Base-by-base conservation (phyloP, 257 asterid genomes). In the Paraleonurus japonicus region DNA sequence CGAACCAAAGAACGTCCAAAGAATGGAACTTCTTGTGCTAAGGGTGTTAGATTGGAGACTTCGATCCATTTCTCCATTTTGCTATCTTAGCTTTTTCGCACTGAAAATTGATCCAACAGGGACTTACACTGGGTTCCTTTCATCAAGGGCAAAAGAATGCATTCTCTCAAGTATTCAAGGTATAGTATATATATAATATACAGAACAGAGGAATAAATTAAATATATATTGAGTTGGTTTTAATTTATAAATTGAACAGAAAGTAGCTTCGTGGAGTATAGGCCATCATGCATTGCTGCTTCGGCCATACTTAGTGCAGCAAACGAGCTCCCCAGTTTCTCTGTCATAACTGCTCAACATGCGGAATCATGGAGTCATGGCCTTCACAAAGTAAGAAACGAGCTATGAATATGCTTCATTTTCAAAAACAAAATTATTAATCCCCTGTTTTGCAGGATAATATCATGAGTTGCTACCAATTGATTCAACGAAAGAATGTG, bases 231-330 rank as follows among this genome's bases (percentile, higher is more conserved):
- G 11, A 2, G 11, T 37, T 37, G 45, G 11, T 37, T 37, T 37
- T 17, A 32, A 20, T 35, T 72, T 11, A n/a, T 51, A 77, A 53
- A 69, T 73, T 33, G 67, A 74, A 62, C 82, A 93, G 98, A 87
- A 65, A 78, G 83, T 28, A 85, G 90, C 76, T 85, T 93, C 75
- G 82, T 86, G 20, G 92, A 86, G 82, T 90, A 86, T 64, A 70
- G 87, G 84, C 97, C 98, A 78, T 93, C 98, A 64, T 93, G 97
- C 88, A 82, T 87, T 74, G 98, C 95, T 70, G 96, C 95, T 8
- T 92, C 96, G 19, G 61, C 97, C 77, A 81, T 87, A 30, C 86
- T 90, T 17, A 71, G 85, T 71, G 96, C 96, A 75, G 95, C 96
- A 68, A 87, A 87, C 71, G 95, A 90, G 55, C 78, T 90, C 37